A percentile compares a stretch with the other conserved stretches of the same genome.
phyloP scores from a whole-genome alignment of 192 early-diverging fungal genomes.

The Funneliformis geosporum region DNA sequence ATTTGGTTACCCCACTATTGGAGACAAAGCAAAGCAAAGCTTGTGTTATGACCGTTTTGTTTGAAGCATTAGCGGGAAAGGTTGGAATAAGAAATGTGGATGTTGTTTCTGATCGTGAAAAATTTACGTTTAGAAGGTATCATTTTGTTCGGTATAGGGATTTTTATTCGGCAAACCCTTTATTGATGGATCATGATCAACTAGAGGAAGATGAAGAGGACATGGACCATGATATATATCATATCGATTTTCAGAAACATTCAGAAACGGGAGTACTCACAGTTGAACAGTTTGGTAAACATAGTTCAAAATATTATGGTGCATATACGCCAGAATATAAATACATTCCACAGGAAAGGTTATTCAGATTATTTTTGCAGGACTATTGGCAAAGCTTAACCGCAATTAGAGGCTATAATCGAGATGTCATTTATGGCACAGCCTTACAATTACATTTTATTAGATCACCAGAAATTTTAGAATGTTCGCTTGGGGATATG shows the following conservation, averaged over 20 bases:
- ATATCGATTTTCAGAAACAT: constrained; percentile 34
- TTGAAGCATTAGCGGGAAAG: constrained; percentile 17
- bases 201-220: neutral
- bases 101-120: constrained; percentile 24
- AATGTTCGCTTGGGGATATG: neutral
- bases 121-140: constrained; percentile 15
- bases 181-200: constrained; percentile 7
- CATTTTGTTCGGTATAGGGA: constrained; percentile 23
- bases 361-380: constrained; percentile 25
- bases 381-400: constrained; percentile 25
- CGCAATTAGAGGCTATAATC: constrained; percentile 11
- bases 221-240: constrained; percentile 11
- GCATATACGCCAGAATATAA: constrained; percentile 24
- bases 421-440: constrained; percentile 25
- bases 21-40: constrained; percentile 31
- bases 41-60: constrained; percentile 14
- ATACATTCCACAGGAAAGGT: constrained; percentile 12
- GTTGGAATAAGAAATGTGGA: constrained; percentile 25
- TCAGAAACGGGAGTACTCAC: constrained; percentile 24
- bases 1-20: constrained; percentile 9
- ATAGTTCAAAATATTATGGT: constrained; percentile 20
- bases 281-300: constrained; percentile 19
- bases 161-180: neutral
- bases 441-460: constrained; percentile 27
- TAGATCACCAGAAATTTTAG: neutral